Evolutionary conservation across 106 monocot species (phyloP).

Genomic region (Ottelia alismoides): DNA sequence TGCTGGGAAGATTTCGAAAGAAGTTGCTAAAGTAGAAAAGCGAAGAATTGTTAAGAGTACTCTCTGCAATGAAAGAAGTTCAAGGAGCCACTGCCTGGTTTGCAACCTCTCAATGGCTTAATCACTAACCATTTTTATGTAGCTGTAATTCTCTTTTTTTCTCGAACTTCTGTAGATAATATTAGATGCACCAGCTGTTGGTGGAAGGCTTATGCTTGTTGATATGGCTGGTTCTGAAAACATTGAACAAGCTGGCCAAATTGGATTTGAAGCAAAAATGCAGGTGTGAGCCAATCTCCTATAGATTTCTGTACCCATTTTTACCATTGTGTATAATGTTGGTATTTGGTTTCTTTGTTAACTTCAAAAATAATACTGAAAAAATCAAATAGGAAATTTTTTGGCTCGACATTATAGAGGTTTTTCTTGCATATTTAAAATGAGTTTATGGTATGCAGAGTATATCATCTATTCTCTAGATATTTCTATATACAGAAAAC

Average conservation of each 20-base stretch:
- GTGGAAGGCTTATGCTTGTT: conserved; percentile 95
- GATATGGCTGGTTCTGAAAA: conserved; percentile 99
- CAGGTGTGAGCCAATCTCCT: too few species aligned
- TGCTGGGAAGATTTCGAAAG: conserved; percentile 84
- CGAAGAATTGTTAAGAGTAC: conserved; percentile 84
- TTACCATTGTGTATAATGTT: too few species aligned
- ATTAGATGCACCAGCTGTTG: conserved; percentile 85
- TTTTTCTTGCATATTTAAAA: too few species aligned
- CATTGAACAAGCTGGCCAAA: conserved; percentile 92
- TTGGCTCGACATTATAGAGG: too few species aligned
- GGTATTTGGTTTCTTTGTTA: too few species aligned
- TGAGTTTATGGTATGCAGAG: too few species aligned
- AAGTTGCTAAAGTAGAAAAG: conserved; percentile 86
- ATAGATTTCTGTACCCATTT: too few species aligned
- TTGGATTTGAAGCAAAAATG: conserved; percentile 89
- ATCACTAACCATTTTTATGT: neutral
- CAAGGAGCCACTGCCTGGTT: conserved; percentile 92
- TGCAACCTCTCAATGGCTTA: conserved; percentile 3
- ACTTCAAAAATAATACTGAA: too few species aligned
- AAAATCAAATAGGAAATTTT: too few species aligned
- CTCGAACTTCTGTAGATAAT: conserved; percentile 77
- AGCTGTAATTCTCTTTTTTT: neutral
- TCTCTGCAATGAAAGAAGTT: conserved; percentile 88
- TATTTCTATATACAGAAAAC: too few species aligned
- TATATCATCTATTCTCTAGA: too few species aligned